phyloP scores from a whole-genome alignment of 805 yeast genomes.

The Zygosaccharomyces kombuchaensis region DNA sequence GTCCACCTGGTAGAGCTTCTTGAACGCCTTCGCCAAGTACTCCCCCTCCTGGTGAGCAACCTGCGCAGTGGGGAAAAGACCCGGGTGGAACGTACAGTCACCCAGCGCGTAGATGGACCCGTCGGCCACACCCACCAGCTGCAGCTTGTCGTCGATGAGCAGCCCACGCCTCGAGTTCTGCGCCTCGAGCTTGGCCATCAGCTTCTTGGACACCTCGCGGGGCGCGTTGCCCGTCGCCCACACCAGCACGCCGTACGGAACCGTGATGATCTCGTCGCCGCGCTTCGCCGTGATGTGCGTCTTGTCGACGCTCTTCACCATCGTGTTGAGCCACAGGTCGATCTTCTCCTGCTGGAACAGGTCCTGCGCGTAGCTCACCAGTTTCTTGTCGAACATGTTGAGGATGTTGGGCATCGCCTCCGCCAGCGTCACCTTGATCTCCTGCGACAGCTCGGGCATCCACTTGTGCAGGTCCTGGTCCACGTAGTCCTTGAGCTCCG shows the following conservation, averaged over 20 bases:
- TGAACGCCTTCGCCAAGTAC: constrained; percentile 69
- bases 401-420: constrained; percentile 91
- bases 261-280: constrained; percentile 64
- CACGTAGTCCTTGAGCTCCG: constrained; percentile 90
- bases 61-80: constrained; percentile 94
- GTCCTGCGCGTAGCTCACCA: constrained; percentile 74
- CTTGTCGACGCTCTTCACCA: constrained; percentile 80
- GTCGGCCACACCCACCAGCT: constrained; percentile 70
- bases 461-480: constrained; percentile 85
- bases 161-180: constrained; percentile 87
- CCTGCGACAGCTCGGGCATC: constrained; percentile 82
- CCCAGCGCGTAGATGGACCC: constrained; percentile 82
- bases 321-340: constrained; percentile 73
- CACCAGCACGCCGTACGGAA: constrained; percentile 89
- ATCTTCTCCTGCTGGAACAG: constrained; percentile 67
- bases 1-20: constrained; percentile 59
- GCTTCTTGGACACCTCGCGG: constrained; percentile 64
- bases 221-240: constrained; percentile 99
- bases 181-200: constrained; percentile 65
- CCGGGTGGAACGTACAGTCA: constrained; percentile 85
- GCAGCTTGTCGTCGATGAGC: constrained; percentile 74
- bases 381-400: constrained; percentile 63
- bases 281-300: constrained; percentile 65
- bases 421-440: constrained; percentile 76
- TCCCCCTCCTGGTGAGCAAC: constrained; percentile 94